Evolutionary conservation across 1,139 yeast genomes (phyloP).

Genomic region (Kodamaea plutei): DNA sequence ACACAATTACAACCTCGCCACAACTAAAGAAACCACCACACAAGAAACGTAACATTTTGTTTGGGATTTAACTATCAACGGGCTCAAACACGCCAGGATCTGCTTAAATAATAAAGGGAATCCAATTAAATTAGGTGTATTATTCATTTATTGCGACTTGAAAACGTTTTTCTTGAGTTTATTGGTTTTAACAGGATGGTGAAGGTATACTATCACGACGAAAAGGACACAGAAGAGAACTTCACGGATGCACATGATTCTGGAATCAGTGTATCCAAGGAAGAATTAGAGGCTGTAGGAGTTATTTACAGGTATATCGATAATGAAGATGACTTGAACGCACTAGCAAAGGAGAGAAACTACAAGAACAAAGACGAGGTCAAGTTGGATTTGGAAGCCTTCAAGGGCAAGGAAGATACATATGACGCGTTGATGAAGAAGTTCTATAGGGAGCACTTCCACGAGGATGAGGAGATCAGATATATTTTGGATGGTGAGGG

Average conservation of each 20-base stretch:
- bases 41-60: too few relatives aligned
- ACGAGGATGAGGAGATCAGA: slow-evolving; percentile 96
- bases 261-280: slow-evolving; percentile 52
- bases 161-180: too few relatives aligned
- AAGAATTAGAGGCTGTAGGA: slow-evolving; percentile 56
- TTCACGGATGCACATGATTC: slow-evolving; percentile 76
- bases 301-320: slow-evolving; percentile 61
- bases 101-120: too few relatives aligned
- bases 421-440: slow-evolving; percentile 61
- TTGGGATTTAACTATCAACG: too few relatives aligned
- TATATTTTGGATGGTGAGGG: slow-evolving; percentile 89
- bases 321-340: slow-evolving; percentile 55
- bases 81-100: too few relatives aligned
- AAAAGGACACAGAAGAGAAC: slow-evolving; percentile 49
- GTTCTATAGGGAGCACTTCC: slow-evolving; percentile 85
- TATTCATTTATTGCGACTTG: too few relatives aligned
- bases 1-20: too few relatives aligned
- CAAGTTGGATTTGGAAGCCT: slow-evolving; percentile 53
- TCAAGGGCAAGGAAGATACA: slow-evolving; percentile 59
- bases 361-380: slow-evolving; percentile 82
- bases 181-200: too few relatives aligned
- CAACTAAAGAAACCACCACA: too few relatives aligned
- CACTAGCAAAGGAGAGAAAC: slow-evolving; percentile 60
- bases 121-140: too few relatives aligned
- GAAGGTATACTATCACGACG: slow-evolving; percentile 70